Conservation (phyloP, 2,329 filamentous ascomycete genomes). For the Fusarium papillatum region DNA sequence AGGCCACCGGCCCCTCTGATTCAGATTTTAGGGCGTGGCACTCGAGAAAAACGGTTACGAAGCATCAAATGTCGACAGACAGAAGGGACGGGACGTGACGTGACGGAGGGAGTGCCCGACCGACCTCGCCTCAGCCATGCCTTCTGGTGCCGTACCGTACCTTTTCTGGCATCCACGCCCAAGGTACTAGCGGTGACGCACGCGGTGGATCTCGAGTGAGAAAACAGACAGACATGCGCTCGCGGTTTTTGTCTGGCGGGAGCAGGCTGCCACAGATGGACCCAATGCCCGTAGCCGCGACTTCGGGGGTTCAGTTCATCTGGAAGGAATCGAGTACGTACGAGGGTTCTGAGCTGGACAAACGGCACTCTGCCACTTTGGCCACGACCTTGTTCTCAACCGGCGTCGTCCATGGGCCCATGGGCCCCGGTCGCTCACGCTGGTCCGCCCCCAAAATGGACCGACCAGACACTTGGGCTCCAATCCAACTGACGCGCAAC, state of each 20-base stretch:
- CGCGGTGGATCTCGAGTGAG: slow-evolving; percentile 35
- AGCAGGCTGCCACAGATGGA: slow-evolving; percentile 12
- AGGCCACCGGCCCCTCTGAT: slow-evolving; percentile 38
- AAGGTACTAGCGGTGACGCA: slow-evolving; percentile 30
- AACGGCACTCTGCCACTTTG: slow-evolving; percentile 31
- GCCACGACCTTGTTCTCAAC: too few relatives aligned
- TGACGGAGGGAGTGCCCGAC: slow-evolving; percentile 19
- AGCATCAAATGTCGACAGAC: slow-evolving; percentile 35
- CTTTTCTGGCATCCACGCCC: slow-evolving; percentile 6
- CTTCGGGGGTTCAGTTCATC: slow-evolving; percentile 31
- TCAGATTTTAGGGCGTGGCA: slow-evolving; percentile 38
- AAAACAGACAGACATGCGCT: slow-evolving; percentile 16
- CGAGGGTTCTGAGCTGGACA: slow-evolving; percentile 25
- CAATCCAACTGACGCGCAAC: too few relatives aligned
- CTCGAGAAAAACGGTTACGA: slow-evolving; percentile 37
- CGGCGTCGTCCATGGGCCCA: too few relatives aligned
- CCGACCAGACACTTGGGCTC: too few relatives aligned
- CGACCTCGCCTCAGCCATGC: slow-evolving; percentile 18
- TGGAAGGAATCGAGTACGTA: slow-evolving; percentile 27
- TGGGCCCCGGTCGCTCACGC: too few relatives aligned
- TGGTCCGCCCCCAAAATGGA: too few relatives aligned
- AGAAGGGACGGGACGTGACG: slow-evolving; percentile 20
- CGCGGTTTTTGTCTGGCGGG: slow-evolving; percentile 14
- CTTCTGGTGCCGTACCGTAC: slow-evolving; percentile 17
- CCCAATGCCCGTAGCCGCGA: slow-evolving; percentile 28